A percentile compares a stretch with the other conserved stretches of the same genome.
Conservation (phyloP, 306 rosid species). For the Gastrolobium bilobum region DNA sequence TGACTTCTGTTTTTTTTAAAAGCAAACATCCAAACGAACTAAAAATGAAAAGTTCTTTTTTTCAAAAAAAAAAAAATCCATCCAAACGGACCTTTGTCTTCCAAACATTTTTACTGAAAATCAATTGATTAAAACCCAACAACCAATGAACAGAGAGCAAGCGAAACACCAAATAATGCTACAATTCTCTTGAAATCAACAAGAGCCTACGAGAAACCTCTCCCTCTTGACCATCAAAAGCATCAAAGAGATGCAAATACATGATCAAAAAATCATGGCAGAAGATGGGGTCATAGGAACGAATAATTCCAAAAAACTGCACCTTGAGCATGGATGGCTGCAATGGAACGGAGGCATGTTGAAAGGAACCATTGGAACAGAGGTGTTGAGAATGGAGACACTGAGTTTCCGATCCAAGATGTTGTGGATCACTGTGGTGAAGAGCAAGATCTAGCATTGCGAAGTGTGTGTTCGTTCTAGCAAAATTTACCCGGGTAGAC, state of each 20-base stretch:
- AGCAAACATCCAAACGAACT: no score
- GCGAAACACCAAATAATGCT: conserved; percentile 78
- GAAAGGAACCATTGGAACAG: conserved; percentile 79
- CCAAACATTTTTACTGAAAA: conserved; percentile 54
- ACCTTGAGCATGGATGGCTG: conserved; percentile 93
- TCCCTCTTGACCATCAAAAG: conserved; percentile 84
- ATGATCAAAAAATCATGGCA: conserved; percentile 85
- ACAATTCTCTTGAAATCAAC: conserved; percentile 76
- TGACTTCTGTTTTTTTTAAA: no score
- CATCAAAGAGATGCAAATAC: conserved; percentile 74
- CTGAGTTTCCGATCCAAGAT: conserved; percentile 60
- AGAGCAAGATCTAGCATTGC: conserved; percentile 77
- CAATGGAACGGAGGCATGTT: conserved; percentile 74
- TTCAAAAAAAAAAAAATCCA: no score
- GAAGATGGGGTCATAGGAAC: conserved; percentile 81
- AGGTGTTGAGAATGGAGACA: conserved; percentile 73
- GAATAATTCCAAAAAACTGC: conserved; percentile 88
- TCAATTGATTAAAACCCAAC: conserved; percentile 75
- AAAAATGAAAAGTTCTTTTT: no score
- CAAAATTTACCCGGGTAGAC: conserved; percentile 84
- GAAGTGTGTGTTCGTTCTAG: conserved; percentile 89
- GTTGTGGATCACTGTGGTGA: conserved; percentile 69
- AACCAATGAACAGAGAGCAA: conserved; percentile 91
- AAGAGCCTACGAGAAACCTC: conserved; percentile 72
- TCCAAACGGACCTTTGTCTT: no score